Evolutionary conservation across 768 basidiomycete genomes (phyloP), one percentile per base, ranked within the genome.

Genomic region (Macrolepiota dolichaula): DNA sequence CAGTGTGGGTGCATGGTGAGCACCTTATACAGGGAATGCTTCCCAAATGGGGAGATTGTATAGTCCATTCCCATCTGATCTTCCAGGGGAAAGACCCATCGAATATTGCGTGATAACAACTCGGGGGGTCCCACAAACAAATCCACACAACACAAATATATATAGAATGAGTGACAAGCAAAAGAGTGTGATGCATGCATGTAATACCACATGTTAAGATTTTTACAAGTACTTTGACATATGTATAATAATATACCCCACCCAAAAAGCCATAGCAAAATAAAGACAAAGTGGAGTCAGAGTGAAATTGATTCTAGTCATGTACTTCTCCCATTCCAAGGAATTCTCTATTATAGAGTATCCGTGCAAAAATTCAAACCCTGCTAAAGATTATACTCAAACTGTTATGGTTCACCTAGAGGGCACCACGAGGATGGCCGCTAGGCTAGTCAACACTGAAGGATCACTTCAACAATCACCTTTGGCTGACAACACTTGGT

Each of bases 331-430:
- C 38, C 52, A n/a, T 36, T 38, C 36, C 13, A 35, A 22, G 24
- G 38, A 54, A 25, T 13, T 4, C 7, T 49, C 11, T 12, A 54
- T 36, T 40, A 13, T 38, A 19, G 25, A 11, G 37, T n/a, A n/a
- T 22, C 10, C 52, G 4, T 24, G 22, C 19, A 54, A 25, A 19
- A 25, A 15, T 38, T 11, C 7, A 24, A 15, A 37, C 15, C 51
- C 27, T 22, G 57, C 69, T 67, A 83, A 24, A 84, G 65, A 19
- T 69, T 80, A 66, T 85, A 85, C 12, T 75, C 67, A 64, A 84
- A n/a, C n/a, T n/a, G n/a, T n/a, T n/a, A n/a, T n/a, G n/a, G n/a
- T n/a, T n/a, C n/a, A n/a, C n/a, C n/a, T n/a, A n/a, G n/a, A n/a
- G n/a, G n/a, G n/a, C n/a, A n/a, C n/a, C n/a, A n/a, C n/a, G n/a